These are phyloP conservation scores for Yamadazyma philogaea DNA, from an alignment of 805 yeast species.

Conservation along the genomic window DNA sequence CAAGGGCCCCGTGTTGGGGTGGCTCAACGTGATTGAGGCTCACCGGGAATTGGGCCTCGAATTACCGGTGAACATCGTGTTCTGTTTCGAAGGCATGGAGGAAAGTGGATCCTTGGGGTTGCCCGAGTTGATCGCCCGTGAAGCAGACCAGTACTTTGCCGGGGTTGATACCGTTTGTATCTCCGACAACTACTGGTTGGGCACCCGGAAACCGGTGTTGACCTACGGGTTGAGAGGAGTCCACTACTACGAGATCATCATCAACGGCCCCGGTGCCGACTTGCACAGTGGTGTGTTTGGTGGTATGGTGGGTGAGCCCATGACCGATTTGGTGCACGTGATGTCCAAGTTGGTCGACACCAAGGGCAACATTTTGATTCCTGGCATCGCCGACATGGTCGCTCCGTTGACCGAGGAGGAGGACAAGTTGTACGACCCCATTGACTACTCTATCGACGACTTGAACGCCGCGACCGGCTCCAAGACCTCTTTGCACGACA, in stretches of 20 bases:
- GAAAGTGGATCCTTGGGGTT: slow-evolving; percentile 94
- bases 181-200: slow-evolving; percentile 97
- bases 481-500: slow-evolving; percentile 70
- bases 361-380: slow-evolving; percentile 78
- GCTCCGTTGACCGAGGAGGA: slow-evolving; percentile 88
- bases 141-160: slow-evolving; percentile 77
- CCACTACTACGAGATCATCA: slow-evolving; percentile 79
- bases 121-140: slow-evolving; percentile 75
- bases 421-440: slow-evolving; percentile 71
- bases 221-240: slow-evolving; percentile 98
- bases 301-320: slow-evolving; percentile 95
- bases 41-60: slow-evolving; percentile 81
- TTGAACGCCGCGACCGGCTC: slow-evolving; percentile 89
- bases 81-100: slow-evolving; percentile 99
- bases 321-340: slow-evolving; percentile 84
- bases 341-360: slow-evolving; percentile 75
- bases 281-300: slow-evolving; percentile 97
- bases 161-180: slow-evolving; percentile 93
- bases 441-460: slow-evolving; percentile 81
- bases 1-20: slow-evolving; percentile 96
- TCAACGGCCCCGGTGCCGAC: slow-evolving; percentile 94
- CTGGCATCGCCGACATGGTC: slow-evolving; percentile 91
- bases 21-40: slow-evolving; percentile 92
- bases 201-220: slow-evolving; percentile 93
- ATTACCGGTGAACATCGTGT: slow-evolving; percentile 87